Base-by-base conservation (phyloP, 176 grass and related monocot species). In the Dendrocalamus sinicus region DNA sequence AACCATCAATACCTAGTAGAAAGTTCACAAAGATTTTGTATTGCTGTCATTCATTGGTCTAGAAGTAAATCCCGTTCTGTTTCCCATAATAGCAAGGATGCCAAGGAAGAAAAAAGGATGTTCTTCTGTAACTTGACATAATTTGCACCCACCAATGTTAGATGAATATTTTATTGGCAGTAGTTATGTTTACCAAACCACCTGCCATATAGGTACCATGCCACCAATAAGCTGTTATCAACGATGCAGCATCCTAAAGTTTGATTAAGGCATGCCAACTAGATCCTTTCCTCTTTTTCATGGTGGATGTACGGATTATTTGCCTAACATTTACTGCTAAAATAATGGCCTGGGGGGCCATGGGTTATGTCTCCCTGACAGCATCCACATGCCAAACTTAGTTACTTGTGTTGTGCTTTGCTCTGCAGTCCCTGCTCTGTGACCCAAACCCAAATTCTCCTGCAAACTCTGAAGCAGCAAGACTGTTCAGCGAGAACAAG, bases 381-480 rank as follows among this genome's bases (percentile, higher is more conserved):
- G 0, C 57, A 75, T 62, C 61, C 53, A 37, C 22, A 59, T 66
- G 9, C 19, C 20, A 17, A 74, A 44, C 37, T 73, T 67, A 66
- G 26, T 52, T 86, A 70, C n/a, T 37, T 16, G 16, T 89, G 8
- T 9, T 69, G 26, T 68, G 53, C 70, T 67, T 67, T 54, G 43
- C 43, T 90, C 69, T 92, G 77, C 86, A 95, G 95, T 92, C 95
- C 68, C 64, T 95, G 67, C 93, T 98, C 20, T 95, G 93, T 60
- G 95, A 98, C 73, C 95, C 95, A 39, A 98, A 98, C 65, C 93
- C 95, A 37, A 98, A 93, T 57, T 98, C 95, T 28, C 93, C 93
- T 41, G 95, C 93, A 12, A 98, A 98, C 85, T 95, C 95, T 2
- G 95, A 98, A 85, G 95, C 93, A 68, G 95, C 93, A 20, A 91